Evolutionary conservation across 495 filamentous ascomycete species (phyloP).

Genomic region (Lepidopterella palustris): DNA sequence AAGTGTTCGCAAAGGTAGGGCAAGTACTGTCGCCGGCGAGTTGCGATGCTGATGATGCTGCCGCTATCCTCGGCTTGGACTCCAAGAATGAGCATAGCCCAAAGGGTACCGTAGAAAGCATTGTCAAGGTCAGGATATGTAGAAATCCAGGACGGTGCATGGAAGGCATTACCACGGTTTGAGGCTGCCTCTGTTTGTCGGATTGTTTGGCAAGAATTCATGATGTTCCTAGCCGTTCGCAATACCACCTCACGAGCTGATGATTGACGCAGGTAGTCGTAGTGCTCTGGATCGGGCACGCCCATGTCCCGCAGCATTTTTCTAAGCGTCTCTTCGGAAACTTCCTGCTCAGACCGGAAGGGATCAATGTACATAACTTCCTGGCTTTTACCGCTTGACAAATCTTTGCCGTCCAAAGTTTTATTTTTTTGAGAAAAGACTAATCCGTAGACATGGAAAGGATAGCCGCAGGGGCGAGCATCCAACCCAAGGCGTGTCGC

Average conservation of each 20-base stretch:
- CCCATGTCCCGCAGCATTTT: slow-evolving; percentile 58
- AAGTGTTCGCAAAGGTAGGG: slow-evolving; percentile 63
- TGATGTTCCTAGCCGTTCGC: slow-evolving; percentile 74
- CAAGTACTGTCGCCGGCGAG: slow-evolving; percentile 54
- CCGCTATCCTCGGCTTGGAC: slow-evolving; percentile 34
- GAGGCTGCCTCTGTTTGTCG: slow-evolving; percentile 11
- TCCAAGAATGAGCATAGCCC: slow-evolving; percentile 61
- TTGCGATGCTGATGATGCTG: slow-evolving; percentile 32
- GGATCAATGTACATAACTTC: slow-evolving; percentile 74
- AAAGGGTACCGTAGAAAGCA: slow-evolving; percentile 69
- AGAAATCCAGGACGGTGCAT: slow-evolving; percentile 6
- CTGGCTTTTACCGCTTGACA: slow-evolving; percentile 6
- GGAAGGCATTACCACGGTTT: slow-evolving; percentile 3
- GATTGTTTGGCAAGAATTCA: slow-evolving; percentile 48
- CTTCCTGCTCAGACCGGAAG: slow-evolving; percentile 63
- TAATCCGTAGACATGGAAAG: slow-evolving; percentile 71
- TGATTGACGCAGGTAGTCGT: slow-evolving; percentile 53
- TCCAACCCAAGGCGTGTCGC: slow-evolving; percentile 60
- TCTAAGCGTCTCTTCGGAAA: slow-evolving; percentile 51
- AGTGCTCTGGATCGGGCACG: slow-evolving; percentile 46
- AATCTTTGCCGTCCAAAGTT: slow-evolving; percentile 56
- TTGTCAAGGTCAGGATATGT: slow-evolving; percentile 49
- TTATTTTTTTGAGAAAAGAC: slow-evolving; percentile 52
- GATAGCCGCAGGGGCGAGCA: slow-evolving; percentile 67
- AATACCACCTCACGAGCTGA: slow-evolving; percentile 59